Conservation (phyloP, 176 grass and related monocot genomes). For the Aegilops umbellulata region DNA sequence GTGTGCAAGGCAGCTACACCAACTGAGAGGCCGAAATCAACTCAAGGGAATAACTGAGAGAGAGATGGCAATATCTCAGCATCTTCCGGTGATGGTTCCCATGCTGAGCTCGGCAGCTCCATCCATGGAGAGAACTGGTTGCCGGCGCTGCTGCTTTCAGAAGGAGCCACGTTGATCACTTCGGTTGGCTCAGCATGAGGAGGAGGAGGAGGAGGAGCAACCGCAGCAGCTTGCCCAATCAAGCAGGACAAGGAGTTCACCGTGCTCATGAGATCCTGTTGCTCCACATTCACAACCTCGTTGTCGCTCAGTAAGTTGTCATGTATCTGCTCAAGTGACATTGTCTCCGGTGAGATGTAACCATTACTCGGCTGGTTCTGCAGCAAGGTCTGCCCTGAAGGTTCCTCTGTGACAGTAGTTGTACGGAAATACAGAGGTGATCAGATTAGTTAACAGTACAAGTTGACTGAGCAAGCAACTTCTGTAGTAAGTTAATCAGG, state of each 20-base stretch:
- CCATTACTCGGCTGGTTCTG: not conserved
- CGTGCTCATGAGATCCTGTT: not conserved
- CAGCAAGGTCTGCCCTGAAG: not conserved
- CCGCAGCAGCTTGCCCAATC: not conserved
- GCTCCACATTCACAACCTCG: not conserved
- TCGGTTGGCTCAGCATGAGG: not conserved
- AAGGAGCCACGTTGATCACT: not conserved
- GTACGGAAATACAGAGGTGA: not conserved
- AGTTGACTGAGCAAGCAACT: not conserved
- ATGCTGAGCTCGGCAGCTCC: not conserved
- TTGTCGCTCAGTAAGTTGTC: not conserved
- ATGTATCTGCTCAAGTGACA: not conserved
- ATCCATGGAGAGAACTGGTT: not conserved
- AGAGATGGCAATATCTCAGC: not conserved
- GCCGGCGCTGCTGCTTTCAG: no score
- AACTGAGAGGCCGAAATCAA: no score
- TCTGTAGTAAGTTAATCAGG: not conserved
- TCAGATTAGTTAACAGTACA: not conserved
- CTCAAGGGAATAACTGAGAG: not conserved
- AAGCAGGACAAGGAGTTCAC: not conserved
- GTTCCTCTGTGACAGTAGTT: not conserved
- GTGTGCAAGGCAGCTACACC: no score
- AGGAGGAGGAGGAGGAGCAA: no score
- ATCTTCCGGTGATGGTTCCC: not conserved
- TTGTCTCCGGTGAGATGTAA: not conserved